phyloP scores from a whole-genome alignment of 768 basidiomycete genomes.

The Lactifluus rugatus region DNA sequence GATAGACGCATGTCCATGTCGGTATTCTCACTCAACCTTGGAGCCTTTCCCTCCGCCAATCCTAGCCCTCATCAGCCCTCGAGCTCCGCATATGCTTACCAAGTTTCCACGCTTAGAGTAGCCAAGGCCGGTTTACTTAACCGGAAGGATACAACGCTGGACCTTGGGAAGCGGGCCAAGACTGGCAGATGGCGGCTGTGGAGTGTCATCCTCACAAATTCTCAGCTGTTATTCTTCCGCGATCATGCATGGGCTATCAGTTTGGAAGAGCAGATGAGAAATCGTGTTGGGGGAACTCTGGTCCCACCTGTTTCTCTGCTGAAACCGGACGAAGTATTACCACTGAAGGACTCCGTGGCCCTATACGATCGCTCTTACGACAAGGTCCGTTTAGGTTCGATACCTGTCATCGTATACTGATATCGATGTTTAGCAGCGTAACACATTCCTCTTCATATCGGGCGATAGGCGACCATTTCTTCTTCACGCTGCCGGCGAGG shows the following conservation, averaged over 20 bases:
- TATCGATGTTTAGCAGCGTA: conserved; percentile 19
- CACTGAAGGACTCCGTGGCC: conserved; percentile 69
- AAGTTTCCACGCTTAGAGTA: conserved; percentile 48
- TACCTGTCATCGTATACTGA: background rate
- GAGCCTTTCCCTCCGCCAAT: conserved; percentile 26
- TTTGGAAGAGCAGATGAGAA: conserved; percentile 36
- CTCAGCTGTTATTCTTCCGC: conserved; percentile 86
- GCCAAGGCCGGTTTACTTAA: conserved; percentile 74
- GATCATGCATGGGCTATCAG: conserved; percentile 49
- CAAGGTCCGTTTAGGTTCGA: conserved; percentile 45
- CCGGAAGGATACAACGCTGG: conserved; percentile 70
- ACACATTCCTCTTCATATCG: conserved; percentile 71
- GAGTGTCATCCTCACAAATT: conserved; percentile 78
- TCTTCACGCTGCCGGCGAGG: conserved; percentile 58
- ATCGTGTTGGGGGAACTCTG: conserved; percentile 26
- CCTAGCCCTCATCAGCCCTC: conserved; percentile 23
- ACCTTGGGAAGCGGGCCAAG: conserved; percentile 64
- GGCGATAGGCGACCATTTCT: conserved; percentile 74
- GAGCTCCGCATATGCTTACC: conserved; percentile 24
- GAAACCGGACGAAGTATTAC: conserved; percentile 79
- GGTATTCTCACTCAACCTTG: conserved; percentile 34
- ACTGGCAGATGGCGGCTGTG: conserved; percentile 85
- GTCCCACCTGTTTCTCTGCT: conserved; percentile 37
- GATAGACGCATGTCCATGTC: conserved; percentile 30
- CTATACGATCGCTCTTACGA: conserved; percentile 68